Base-by-base conservation (phyloP, 352 stramenopile genomes). In the Globisporangium polare region DNA sequence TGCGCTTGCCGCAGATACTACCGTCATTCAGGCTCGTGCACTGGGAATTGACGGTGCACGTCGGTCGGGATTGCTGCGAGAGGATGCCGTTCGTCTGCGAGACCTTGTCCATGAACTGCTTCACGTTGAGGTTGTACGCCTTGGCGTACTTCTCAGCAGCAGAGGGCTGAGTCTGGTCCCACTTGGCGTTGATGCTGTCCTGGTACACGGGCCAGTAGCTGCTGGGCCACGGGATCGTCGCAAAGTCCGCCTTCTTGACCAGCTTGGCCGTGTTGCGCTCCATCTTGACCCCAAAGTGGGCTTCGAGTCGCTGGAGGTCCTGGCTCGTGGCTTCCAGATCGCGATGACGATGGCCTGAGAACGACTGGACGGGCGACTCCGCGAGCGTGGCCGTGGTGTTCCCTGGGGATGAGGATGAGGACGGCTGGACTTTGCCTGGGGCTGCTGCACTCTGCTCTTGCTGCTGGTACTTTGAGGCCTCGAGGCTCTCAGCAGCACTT, bases 201-300 rank as follows among this genome's bases (percentile, higher is more conserved):
- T 75, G 63, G 66, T 78, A 87, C 43, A 63, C 69, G 2, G 80
- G 77, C 75, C 77, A 89, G 74, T 89, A 89, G 64, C 72, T 81
- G 27, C 71, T 57, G 3, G 76, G 71, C 73, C 76, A 85, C 35
- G 75, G 75, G 61, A 37, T 75, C 17, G 42, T 68, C 1, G 2
- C 52, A 33, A 64, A 45, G 6, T 61, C 70, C n/a, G 46, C 33
- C 29, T 75, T 50, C 24, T 60, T 56, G 37, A 69, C 68, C 24
- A 83, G 49, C 5, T 58, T 66, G 8, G 50, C 59, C 29, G 72
- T 69, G 27, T 69, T 63, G n/a, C 58, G n/a, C 39, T 78, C 72
- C 26, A 80, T 65, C 24, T 46, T 54, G 3, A 66, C 63, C 6
- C 61, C 62, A 27, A 77, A 80, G 49, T 69, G 67, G 5, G 26